phyloP scores from a whole-genome alignment of 441 rosid species.

The Aquilaria agallochum region DNA sequence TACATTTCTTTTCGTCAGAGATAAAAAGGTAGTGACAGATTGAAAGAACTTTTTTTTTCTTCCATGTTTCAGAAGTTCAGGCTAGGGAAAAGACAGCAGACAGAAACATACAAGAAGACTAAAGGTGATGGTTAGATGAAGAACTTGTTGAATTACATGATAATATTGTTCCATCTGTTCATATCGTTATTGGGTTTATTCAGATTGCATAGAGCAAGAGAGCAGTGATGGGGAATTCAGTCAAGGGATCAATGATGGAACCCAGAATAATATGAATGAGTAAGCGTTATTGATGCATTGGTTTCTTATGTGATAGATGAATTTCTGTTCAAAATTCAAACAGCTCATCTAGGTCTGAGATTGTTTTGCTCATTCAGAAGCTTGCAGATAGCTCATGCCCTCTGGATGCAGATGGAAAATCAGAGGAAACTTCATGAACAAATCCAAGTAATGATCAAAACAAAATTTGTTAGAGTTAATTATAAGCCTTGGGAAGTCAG shows the following conservation, averaged over 20 bases:
- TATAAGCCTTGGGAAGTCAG: too few relatives aligned
- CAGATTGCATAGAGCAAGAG: slow-evolving; percentile 55
- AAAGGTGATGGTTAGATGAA: slow-evolving; percentile 28
- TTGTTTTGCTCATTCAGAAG: slow-evolving; percentile 40
- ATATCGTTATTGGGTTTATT: slow-evolving; percentile 20
- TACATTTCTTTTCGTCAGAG: neutral
- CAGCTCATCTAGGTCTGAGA: slow-evolving; percentile 2
- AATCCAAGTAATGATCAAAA: slow-evolving; percentile 58
- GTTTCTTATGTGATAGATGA: too few relatives aligned
- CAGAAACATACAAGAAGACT: too few relatives aligned
- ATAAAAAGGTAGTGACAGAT: slow-evolving; percentile 2
- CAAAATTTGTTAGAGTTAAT: neutral
- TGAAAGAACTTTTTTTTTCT: neutral
- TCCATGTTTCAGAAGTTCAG: too few relatives aligned
- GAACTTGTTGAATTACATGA: slow-evolving; percentile 43
- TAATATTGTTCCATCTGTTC: slow-evolving; percentile 10
- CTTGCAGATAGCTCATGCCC: slow-evolving; percentile 33
- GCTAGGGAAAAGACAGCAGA: too few relatives aligned
- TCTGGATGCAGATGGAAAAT: slow-evolving; percentile 75
- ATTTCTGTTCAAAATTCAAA: neutral
- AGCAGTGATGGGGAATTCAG: slow-evolving; percentile 26
- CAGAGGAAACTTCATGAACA: slow-evolving; percentile 91
- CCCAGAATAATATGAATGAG: neutral
- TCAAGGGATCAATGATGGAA: slow-evolving; percentile 31
- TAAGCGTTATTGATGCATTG: too few relatives aligned